phyloP scores from a whole-genome alignment of 1,139 yeast genomes.

The Pichia sp. region DNA sequence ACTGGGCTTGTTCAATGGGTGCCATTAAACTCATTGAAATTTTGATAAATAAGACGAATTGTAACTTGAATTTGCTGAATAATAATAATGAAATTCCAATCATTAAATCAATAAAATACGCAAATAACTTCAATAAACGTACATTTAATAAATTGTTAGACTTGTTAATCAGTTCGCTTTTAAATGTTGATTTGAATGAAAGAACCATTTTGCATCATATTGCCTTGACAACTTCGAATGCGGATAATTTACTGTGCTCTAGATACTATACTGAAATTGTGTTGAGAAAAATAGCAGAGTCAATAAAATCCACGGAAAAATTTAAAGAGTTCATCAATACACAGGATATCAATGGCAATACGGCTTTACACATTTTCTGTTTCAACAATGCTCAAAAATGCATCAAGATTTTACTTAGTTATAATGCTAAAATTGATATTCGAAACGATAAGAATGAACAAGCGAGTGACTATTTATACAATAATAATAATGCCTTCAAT shows the following conservation, averaged over 20 bases:
- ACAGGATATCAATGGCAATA: constrained; percentile 79
- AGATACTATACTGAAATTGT: constrained; percentile 75
- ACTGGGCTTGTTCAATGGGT: constrained; percentile 62
- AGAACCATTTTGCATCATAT: constrained; percentile 83
- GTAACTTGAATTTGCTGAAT: constrained; percentile 36
- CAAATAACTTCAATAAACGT: constrained; percentile 40
- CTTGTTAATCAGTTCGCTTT: constrained; percentile 35
- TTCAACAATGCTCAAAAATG: constrained; percentile 67
- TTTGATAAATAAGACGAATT: constrained; percentile 27
- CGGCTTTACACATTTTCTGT: constrained; percentile 81
- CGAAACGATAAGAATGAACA: constrained; percentile 65
- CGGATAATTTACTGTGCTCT: constrained; percentile 65
- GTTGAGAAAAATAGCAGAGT: constrained; percentile 60
- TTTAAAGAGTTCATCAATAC: constrained; percentile 65
- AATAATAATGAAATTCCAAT: constrained; percentile 48
- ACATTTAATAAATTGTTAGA: constrained; percentile 41
- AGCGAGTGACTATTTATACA: constrained; percentile 59
- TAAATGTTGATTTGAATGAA: constrained; percentile 53
- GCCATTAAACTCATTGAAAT: constrained; percentile 42
- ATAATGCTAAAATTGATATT: constrained; percentile 66
- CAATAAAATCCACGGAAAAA: constrained; percentile 39
- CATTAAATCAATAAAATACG: constrained; percentile 47
- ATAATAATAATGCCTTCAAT: constrained; percentile 26
- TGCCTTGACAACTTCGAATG: constrained; percentile 48
- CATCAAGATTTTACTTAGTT: constrained; percentile 60